phyloP scores from a whole-genome alignment of 495 filamentous ascomycete genomes.

The Talaromyces stipitatus region DNA sequence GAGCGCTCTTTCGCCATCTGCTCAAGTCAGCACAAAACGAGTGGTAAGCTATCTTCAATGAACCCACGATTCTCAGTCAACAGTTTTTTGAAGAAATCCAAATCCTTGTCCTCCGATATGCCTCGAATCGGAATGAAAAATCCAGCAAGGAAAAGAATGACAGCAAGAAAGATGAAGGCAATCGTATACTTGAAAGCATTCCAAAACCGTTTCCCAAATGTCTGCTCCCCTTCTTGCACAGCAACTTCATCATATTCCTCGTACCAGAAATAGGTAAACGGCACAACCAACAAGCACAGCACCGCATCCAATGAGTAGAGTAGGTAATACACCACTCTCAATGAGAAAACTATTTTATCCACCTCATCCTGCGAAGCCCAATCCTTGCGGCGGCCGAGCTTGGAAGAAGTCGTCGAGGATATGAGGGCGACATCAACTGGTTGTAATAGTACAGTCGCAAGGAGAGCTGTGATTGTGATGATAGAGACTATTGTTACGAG shows the following conservation, averaged over 20 bases:
- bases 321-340: slow-evolving; percentile 86
- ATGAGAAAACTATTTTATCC: slow-evolving; percentile 62
- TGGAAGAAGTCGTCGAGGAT: slow-evolving; percentile 73
- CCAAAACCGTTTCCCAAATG: slow-evolving; percentile 60
- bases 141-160: slow-evolving; percentile 83
- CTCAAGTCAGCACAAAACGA: slow-evolving; percentile 10
- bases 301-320: slow-evolving; percentile 88
- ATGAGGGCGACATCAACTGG: slow-evolving; percentile 94
- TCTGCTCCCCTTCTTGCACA: slow-evolving; percentile 66
- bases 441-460: slow-evolving; percentile 86
- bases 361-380: slow-evolving; percentile 83
- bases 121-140: slow-evolving; percentile 83
- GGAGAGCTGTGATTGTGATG: slow-evolving; percentile 72
- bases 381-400: slow-evolving; percentile 77
- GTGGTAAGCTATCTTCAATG: slow-evolving; percentile 1
- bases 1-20: slow-evolving; percentile 83
- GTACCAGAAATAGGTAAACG: slow-evolving; percentile 97
- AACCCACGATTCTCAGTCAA: slow-evolving; percentile 70
- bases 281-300: slow-evolving; percentile 82
- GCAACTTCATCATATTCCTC: slow-evolving; percentile 92
- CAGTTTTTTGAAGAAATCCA: slow-evolving; percentile 87
- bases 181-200: slow-evolving; percentile 86
- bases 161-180: slow-evolving; percentile 67
- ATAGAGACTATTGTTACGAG: slow-evolving; percentile 77
- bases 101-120: slow-evolving; percentile 52